Evolutionary conservation across 306 rosid species (phyloP).

Genomic region (Vigna hirtella): DNA sequence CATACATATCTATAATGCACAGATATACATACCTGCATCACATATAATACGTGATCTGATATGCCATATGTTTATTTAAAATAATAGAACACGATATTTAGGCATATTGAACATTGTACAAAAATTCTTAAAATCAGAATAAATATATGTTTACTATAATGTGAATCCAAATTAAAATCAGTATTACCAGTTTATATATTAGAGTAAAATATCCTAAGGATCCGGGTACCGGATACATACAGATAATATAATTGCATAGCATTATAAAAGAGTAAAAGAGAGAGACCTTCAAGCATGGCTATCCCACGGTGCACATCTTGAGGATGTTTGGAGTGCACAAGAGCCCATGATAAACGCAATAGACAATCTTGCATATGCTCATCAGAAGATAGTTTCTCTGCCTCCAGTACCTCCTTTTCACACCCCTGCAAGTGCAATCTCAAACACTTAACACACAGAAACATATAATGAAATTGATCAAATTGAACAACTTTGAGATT

Average conservation of each 20-base stretch:
- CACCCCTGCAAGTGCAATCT: constrained; percentile 61
- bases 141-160: too few species aligned
- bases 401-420: constrained; percentile 85
- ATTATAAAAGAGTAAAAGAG: constrained; percentile 1
- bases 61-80: too few species aligned
- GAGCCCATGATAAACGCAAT: constrained; percentile 92
- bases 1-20: too few species aligned
- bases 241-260: background rate
- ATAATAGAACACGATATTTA: too few species aligned
- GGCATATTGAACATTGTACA: too few species aligned
- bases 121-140: too few species aligned
- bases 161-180: too few species aligned
- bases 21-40: too few species aligned
- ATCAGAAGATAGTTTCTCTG: constrained; percentile 62
- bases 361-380: constrained; percentile 69
- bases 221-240: background rate
- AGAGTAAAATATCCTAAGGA: too few species aligned
- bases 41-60: too few species aligned
- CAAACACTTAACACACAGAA: background rate
- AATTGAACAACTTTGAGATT: background rate
- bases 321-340: constrained; percentile 83
- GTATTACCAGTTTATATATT: too few species aligned
- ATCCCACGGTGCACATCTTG: constrained; percentile 93
- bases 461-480: background rate
- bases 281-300: constrained; percentile 88